Evolutionary conservation across 495 filamentous ascomycete genomes (phyloP).

Genomic region (Beverwykella pulmonaria): DNA sequence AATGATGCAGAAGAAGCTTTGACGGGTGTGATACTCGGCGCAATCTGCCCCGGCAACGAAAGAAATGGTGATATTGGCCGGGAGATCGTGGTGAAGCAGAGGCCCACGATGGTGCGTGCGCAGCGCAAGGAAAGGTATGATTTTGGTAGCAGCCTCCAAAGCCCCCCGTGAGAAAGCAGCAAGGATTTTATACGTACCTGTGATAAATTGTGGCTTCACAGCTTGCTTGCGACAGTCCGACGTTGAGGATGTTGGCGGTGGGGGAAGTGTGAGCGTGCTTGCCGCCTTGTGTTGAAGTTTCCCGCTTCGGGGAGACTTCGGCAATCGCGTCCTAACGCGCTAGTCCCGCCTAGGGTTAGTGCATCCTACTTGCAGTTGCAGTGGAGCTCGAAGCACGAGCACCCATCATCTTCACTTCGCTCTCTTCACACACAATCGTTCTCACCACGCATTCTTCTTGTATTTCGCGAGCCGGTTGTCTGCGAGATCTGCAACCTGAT

Average conservation of each 20-base stretch:
- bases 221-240: not conserved
- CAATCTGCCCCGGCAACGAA: conserved; percentile 20
- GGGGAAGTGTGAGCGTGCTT: not conserved
- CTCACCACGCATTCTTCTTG: not conserved
- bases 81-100: not conserved
- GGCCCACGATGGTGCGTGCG: not conserved
- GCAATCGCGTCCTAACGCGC: not conserved
- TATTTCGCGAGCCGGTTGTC: not conserved
- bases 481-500: not conserved
- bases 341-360: not conserved
- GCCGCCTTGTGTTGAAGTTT: not conserved
- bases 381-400: not conserved
- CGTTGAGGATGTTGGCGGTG: not conserved
- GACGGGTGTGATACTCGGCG: not conserved
- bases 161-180: not conserved
- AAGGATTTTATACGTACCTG: not conserved
- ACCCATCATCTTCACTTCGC: not conserved
- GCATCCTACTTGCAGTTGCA: not conserved
- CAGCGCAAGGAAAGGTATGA: not conserved
- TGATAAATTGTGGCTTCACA: not conserved
- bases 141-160: not conserved
- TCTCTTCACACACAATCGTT: not conserved
- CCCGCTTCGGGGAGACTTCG: not conserved
- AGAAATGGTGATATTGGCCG: not conserved
- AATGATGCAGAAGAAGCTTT: not conserved